phyloP scores from a whole-genome alignment of 1,284 basidiomycete genomes.

The Ganoderma multipileum region DNA sequence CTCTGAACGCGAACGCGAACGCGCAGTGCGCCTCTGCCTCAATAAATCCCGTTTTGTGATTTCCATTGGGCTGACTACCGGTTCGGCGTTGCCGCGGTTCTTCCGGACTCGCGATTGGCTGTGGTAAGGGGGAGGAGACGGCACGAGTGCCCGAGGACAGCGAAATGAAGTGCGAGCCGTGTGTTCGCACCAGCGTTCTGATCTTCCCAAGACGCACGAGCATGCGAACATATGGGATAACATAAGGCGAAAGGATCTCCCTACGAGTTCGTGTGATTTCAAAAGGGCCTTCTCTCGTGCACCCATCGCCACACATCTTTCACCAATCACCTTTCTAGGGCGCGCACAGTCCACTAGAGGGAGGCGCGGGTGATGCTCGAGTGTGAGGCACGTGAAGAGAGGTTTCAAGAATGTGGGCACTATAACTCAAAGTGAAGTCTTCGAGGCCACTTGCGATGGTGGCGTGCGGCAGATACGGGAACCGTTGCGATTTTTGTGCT shows the following conservation, averaged over 20 bases:
- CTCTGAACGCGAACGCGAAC: constrained; percentile 10
- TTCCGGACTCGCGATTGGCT: constrained; percentile 20
- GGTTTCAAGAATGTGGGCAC: constrained; percentile 20
- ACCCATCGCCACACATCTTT: constrained; percentile 7
- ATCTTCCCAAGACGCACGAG: constrained; percentile 19
- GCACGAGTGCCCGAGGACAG: constrained; percentile 29
- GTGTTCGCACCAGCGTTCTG: constrained; percentile 26
- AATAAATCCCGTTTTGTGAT: constrained; percentile 24
- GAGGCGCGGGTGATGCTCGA: constrained; percentile 11
- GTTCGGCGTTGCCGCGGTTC: constrained; percentile 20
- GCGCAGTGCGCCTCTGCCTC: constrained; percentile 1
- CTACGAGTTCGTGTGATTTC: constrained; percentile 20
- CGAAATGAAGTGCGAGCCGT: constrained; percentile 30
- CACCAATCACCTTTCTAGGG: constrained; percentile 5
- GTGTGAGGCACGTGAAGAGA: constrained; percentile 16
- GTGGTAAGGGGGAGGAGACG: constrained; percentile 19
- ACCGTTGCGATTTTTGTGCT: constrained; percentile 17
- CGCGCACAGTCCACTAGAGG: constrained; percentile 15
- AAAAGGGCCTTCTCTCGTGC: constrained; percentile 13
- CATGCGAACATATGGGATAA: constrained; percentile 15
- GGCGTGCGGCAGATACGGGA: constrained; percentile 19
- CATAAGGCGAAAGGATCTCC: constrained; percentile 4
- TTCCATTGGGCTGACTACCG: constrained; percentile 17
- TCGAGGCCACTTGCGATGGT: constrained; percentile 22
- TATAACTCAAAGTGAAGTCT: constrained; percentile 30